Conservation (phyloP, 2,329 filamentous ascomycete genomes). For the Pseudogymnoascus sp. region DNA sequence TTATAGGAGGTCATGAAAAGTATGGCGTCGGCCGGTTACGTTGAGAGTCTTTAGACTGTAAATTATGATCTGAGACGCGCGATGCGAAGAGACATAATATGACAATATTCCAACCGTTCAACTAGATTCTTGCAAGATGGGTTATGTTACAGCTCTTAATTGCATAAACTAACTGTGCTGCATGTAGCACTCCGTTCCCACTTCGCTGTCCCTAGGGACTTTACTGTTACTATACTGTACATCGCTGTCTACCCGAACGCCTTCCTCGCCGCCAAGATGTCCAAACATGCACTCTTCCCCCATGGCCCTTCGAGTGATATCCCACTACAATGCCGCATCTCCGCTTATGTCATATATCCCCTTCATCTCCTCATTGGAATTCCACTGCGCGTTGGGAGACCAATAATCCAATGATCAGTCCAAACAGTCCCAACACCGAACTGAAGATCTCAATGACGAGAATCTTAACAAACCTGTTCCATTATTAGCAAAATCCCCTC, state of each 20-base stretch:
- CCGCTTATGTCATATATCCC: background rate
- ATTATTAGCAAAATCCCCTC: conserved; percentile 17
- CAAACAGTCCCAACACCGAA: conserved; percentile 92
- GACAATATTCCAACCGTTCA: background rate
- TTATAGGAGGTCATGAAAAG: conserved; percentile 6
- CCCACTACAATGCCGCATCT: background rate
- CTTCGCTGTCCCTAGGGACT: background rate
- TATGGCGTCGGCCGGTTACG: conserved; percentile 3
- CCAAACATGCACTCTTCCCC: background rate
- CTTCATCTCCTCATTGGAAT: conserved; percentile 40
- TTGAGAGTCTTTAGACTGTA: conserved; percentile 3
- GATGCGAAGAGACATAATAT: conserved; percentile 7
- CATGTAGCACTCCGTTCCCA: background rate
- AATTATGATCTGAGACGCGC: conserved; percentile 8
- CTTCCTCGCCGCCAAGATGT: conserved; percentile 7
- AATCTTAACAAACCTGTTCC: conserved; percentile 85
- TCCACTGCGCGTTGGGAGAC: conserved; percentile 76
- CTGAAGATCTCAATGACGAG: conserved; percentile 99
- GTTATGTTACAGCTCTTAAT: conserved; percentile 6
- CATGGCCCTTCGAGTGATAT: background rate
- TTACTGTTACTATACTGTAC: conserved; percentile 8
- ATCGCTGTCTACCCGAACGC: conserved; percentile 7
- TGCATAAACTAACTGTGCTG: conserved; percentile 1
- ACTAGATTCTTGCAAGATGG: background rate
- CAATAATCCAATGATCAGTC: conserved; percentile 87